Evolutionary conservation across 768 basidiomycete species (phyloP).

Genomic region (Mycena floridula): DNA sequence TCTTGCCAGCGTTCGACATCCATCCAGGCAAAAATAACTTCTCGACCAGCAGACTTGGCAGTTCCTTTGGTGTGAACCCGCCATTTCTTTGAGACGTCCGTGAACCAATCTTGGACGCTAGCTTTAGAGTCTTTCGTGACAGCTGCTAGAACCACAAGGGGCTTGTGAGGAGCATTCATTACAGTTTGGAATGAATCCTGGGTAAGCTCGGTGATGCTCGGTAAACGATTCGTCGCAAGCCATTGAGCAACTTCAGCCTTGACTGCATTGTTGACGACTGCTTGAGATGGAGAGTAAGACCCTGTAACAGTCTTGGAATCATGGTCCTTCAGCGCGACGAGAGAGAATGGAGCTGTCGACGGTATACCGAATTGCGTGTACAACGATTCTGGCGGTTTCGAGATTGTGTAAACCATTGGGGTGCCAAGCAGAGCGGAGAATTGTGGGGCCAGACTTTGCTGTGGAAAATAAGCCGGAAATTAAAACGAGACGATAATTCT

Average conservation of each 20-base stretch:
- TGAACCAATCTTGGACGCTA: constrained; percentile 40
- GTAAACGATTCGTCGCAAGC: constrained; percentile 67
- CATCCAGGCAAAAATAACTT: constrained; percentile 87
- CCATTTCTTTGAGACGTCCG: constrained; percentile 52
- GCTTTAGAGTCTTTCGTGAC: constrained; percentile 29
- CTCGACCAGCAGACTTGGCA: constrained; percentile 18
- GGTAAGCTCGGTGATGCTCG: constrained; percentile 67
- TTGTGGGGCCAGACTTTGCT: neutral
- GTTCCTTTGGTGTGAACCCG: constrained; percentile 25
- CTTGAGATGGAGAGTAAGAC: constrained; percentile 1
- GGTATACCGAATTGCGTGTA: constrained; percentile 31
- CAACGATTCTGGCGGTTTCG: constrained; percentile 25
- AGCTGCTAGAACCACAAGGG: constrained; percentile 75
- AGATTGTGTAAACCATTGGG: constrained; percentile 36
- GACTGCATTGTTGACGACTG: constrained; percentile 14
- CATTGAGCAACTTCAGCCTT: constrained; percentile 39
- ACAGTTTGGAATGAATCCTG: constrained; percentile 77
- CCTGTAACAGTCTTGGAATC: constrained; percentile 24
- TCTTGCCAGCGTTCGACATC: constrained; percentile 77
- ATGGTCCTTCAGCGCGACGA: constrained; percentile 65
- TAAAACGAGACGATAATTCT: constrained; percentile 16
- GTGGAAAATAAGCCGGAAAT: constrained; percentile 3
- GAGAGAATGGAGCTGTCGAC: constrained; percentile 41
- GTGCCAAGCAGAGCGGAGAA: constrained; percentile 37
- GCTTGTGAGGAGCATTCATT: constrained; percentile 73